These are phyloP conservation scores for Kodamaea ohmeri DNA, from an alignment of 1,139 yeast species.

Conservation along the genomic window DNA sequence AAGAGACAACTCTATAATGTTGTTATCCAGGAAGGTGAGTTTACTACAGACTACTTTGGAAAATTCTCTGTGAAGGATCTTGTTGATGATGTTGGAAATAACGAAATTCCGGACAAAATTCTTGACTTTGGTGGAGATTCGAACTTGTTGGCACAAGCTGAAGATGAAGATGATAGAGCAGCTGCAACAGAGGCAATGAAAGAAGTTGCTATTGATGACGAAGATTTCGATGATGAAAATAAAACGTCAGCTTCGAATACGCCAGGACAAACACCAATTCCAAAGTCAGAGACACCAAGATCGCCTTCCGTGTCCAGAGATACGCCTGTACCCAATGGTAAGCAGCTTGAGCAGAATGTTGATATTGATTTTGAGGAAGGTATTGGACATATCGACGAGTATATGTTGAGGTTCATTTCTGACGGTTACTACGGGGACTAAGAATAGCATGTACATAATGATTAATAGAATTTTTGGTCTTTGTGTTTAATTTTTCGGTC, in stretches of 20 bases:
- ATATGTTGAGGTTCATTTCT: constrained; percentile 89
- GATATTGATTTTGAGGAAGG: constrained; percentile 66
- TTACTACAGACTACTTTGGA: constrained; percentile 93
- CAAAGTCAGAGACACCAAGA: constrained; percentile 17
- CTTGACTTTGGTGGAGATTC: constrained; percentile 52
- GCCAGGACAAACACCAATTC: constrained; percentile 24
- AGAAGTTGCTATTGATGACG: constrained; percentile 81
- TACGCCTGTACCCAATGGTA: constrained; percentile 14
- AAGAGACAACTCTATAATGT: constrained; percentile 93
- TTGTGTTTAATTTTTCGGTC: constrained; percentile 2
- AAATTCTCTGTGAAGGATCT: constrained; percentile 87
- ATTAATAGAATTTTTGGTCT: constrained; percentile 1
- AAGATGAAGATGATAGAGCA: constrained; percentile 90
- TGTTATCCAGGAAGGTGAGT: constrained; percentile 96
- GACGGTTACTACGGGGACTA: constrained; percentile 56
- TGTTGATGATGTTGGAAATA: constrained; percentile 59
- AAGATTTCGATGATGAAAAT: constrained; percentile 62
- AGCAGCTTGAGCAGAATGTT: constrained; percentile 16
- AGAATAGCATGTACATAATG: constrained; percentile 1
- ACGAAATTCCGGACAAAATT: constrained; percentile 38
- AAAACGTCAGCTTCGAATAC: constrained; percentile 39
- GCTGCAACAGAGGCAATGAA: constrained; percentile 90
- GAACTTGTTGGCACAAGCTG: constrained; percentile 82
- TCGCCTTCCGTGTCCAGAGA: constrained; percentile 1
- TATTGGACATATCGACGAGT: constrained; percentile 91